Conservation (phyloP, 768 basidiomycete genomes). For the Boletus subparvulus region DNA sequence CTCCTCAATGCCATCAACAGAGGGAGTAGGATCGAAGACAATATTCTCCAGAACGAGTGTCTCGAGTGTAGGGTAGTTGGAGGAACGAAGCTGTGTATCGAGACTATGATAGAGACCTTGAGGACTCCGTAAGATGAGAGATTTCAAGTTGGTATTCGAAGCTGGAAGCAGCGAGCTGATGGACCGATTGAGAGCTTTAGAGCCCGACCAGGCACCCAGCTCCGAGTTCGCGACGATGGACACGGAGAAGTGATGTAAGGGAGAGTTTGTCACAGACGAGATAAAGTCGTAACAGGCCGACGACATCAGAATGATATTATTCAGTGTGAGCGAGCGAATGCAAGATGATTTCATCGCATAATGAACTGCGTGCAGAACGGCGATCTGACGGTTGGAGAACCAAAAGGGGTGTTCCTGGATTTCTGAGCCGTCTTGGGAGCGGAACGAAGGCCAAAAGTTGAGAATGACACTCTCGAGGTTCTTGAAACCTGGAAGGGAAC, state of each 20-base stretch:
- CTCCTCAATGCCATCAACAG: slow-evolving; percentile 27
- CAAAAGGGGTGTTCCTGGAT: slow-evolving; percentile 30
- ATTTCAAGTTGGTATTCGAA: slow-evolving; percentile 19
- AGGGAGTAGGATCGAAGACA: slow-evolving; percentile 25
- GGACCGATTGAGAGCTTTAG: slow-evolving; percentile 28
- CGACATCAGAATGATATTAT: slow-evolving; percentile 29
- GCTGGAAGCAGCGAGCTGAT: slow-evolving; percentile 27
- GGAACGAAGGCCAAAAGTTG: slow-evolving; percentile 34
- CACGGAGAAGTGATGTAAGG: slow-evolving; percentile 31
- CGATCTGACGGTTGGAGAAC: slow-evolving; percentile 31
- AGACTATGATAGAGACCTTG: slow-evolving; percentile 31
- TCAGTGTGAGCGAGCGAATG: slow-evolving; percentile 25
- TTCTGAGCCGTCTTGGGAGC: slow-evolving; percentile 22
- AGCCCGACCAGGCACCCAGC: slow-evolving; percentile 31
- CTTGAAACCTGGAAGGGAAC: slow-evolving; percentile 18
- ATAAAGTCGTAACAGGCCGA: slow-evolving; percentile 29
- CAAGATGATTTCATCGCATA: slow-evolving; percentile 19
- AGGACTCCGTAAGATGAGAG: slow-evolving; percentile 28
- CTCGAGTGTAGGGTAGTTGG: slow-evolving; percentile 27
- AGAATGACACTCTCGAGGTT: slow-evolving; percentile 23
- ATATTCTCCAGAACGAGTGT: slow-evolving; percentile 31
- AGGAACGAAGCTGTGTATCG: slow-evolving; percentile 18
- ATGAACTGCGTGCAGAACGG: slow-evolving; percentile 26
- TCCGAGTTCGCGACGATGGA: slow-evolving; percentile 33
- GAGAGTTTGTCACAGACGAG: slow-evolving; percentile 22